Evolutionary conservation across 495 filamentous ascomycete genomes (phyloP), one percentile per base, ranked within the genome.

Genomic region (Aspergillus affinis): DNA sequence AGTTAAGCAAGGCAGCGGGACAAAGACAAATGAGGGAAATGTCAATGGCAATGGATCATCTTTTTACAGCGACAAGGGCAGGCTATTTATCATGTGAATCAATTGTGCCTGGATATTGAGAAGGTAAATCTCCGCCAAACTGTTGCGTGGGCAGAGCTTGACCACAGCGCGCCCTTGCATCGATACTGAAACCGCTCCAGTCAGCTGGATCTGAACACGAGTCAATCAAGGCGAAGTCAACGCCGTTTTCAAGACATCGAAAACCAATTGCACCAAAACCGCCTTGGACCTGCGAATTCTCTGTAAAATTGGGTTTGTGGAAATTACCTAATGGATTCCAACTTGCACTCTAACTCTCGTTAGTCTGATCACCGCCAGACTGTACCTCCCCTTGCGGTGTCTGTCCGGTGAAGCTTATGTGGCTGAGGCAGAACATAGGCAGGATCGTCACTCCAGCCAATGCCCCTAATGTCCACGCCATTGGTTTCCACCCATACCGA

Each of bases 381-480:
- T n/a, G 10, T 17, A 5, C 51, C 23, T 54, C 51, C 51, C n/a
- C 23, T 17, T 41, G 36, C 29, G 29, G 29, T 32, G 29, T 8
- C 50, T 30, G 20, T 15, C n/a, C n/a, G 5, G 20, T 17, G n/a
- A 54, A 12, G 12, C 51, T 36, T 19, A 0, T 27, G 46, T 58
- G 46, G 48, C 65, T 64, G 13, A 67, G 61, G 45, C 48, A 62
- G 32, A 67, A 53, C 62, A 62, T 64, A 20, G 69, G 66, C 30
- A 67, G 26, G 9, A 61, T 58, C 13, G 69, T 71, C 10, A 65
- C 55, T 17, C 57, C 61, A 48, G 59, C 57, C 51, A 71, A 50
- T 30, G 62, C 46, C 17, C 69, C 69, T 32, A 71, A 27, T 13
- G 52, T 60, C 53, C 65, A 62, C 12, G 66, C 55, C 64, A 65